These are phyloP conservation scores for Fusarium lateritium DNA, from an alignment of 2,329 filamentous ascomycete genomes.

Conservation along the genomic window DNA sequence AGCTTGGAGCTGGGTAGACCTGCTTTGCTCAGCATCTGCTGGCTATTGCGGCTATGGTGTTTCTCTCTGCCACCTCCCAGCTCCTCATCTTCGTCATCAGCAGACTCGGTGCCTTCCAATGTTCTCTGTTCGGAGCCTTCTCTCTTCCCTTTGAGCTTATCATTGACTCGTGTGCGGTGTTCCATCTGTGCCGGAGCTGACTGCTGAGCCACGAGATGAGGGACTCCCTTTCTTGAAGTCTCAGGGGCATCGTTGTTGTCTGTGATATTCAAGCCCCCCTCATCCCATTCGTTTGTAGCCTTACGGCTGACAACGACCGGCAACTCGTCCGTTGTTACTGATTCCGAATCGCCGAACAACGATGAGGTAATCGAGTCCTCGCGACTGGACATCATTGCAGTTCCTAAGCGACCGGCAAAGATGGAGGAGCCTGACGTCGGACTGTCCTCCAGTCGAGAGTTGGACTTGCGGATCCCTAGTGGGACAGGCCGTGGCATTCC, in stretches of 20 bases:
- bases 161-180: slow-evolving; percentile 72
- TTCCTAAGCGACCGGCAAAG: slow-evolving; percentile 78
- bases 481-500: slow-evolving; percentile 72
- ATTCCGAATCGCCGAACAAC: slow-evolving; percentile 89
- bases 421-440: slow-evolving; percentile 84
- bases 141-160: slow-evolving; percentile 81
- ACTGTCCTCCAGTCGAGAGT: slow-evolving; percentile 79
- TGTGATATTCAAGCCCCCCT: slow-evolving; percentile 82
- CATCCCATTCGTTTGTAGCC: slow-evolving; percentile 82
- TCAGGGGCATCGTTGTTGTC: slow-evolving; percentile 61
- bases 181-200: slow-evolving; percentile 77
- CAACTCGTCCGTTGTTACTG: slow-evolving; percentile 82
- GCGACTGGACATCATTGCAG: slow-evolving; percentile 85
- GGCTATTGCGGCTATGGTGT: slow-evolving; percentile 64
- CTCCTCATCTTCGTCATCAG: slow-evolving; percentile 96
- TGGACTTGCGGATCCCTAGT: slow-evolving; percentile 76
- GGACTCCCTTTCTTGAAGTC: slow-evolving; percentile 60
- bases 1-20: slow-evolving; percentile 86
- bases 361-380: slow-evolving; percentile 92
- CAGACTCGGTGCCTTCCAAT: slow-evolving; percentile 84
- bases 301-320: slow-evolving; percentile 82
- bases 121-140: slow-evolving; percentile 81
- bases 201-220: slow-evolving; percentile 70
- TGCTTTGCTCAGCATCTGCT: slow-evolving; percentile 61
- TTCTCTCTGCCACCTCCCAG: slow-evolving; percentile 68